Evolutionary conservation across 2,329 filamentous ascomycete species (phyloP), one percentile per base, ranked within the genome.

Genomic region (Monilinia fructicola): DNA sequence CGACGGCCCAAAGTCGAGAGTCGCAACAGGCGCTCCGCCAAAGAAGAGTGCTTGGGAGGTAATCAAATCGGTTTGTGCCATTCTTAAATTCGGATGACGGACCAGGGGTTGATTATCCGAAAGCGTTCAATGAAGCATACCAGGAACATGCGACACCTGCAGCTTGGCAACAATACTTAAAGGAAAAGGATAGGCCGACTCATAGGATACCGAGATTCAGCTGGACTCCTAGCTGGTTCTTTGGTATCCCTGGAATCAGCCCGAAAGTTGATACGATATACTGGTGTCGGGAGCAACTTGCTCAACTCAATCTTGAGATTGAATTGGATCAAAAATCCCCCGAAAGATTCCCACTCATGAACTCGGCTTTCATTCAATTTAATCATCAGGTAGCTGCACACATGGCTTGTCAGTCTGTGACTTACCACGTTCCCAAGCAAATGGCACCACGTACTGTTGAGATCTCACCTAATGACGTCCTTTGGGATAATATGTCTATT

Each of bases 401-500:
- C 74, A 98, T 99, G 95, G 95, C 94, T 67, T 97, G 93, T 76
- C 95, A 99, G 77, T 88, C 92, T 58, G 84, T 96, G 55, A 93
- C 90, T 50, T 93, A 98, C 76, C 95, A 99, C 74, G 78, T 97
- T 0, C 95, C 95, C 1, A 91, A 91, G 73, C 91, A 96, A 55
- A 99, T 99, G 95, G 85, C 92, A 1, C 95, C 95, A 0, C 87
- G 95, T 38, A 85, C 91, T 52, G 90, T 97, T n/a, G 95, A 99
- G 76, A 93, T 99, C 56, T 92, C 93, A 9, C 95, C 95, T 0
- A 89, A 89, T 54, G 93, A 98, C 76, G 92, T 99, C 11, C 84
- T 96, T 52, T 99, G 95, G 95, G 92, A 96, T 71, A 99, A 99
- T 75, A 94, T 99, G 89, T 93, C 92, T 0, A 90, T 97, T 73